Evolutionary conservation across 306 rosid species (phyloP).

Genomic region (Boehmeria nivea): DNA sequence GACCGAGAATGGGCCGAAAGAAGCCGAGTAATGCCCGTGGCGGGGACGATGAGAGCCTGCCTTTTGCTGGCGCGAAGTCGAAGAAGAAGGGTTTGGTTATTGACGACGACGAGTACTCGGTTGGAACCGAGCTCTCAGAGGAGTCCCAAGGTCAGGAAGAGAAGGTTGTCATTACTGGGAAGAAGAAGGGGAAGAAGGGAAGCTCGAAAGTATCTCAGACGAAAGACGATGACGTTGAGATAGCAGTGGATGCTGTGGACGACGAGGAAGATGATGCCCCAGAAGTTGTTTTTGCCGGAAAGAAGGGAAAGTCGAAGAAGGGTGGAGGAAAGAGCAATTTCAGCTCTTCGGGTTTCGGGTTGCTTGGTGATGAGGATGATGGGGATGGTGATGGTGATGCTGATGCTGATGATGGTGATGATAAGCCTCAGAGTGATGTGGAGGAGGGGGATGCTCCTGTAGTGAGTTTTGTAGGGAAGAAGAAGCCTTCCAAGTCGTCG

Average conservation of each 20-base stretch:
- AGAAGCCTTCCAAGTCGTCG: slow-evolving; percentile 46
- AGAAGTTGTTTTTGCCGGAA: slow-evolving; percentile 58
- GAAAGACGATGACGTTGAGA: slow-evolving; percentile 27
- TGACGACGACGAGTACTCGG: slow-evolving; percentile 76
- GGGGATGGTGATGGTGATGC: slow-evolving; percentile 36
- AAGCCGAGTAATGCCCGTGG: slow-evolving; percentile 41
- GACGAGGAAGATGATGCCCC: slow-evolving; percentile 43
- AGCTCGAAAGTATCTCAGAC: slow-evolving; percentile 33
- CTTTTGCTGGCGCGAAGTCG: slow-evolving; percentile 47
- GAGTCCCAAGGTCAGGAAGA: slow-evolving; percentile 49
- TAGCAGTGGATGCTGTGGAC: slow-evolving; percentile 12
- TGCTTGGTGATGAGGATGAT: slow-evolving; percentile 57
- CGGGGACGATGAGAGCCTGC: slow-evolving; percentile 54
- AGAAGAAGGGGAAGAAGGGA: slow-evolving; percentile 77
- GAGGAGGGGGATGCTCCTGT: slow-evolving; percentile 41
- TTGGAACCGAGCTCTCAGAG: slow-evolving; percentile 63
- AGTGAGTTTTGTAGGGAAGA: slow-evolving; percentile 55
- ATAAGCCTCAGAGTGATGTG: slow-evolving; percentile 10
- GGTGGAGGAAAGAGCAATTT: slow-evolving; percentile 52
- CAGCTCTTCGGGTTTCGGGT: slow-evolving; percentile 44
- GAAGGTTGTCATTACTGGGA: slow-evolving; percentile 35
- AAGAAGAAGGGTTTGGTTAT: slow-evolving; percentile 64
- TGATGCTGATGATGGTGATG: slow-evolving; percentile 31
- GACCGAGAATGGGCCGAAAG: slow-evolving; percentile 61
- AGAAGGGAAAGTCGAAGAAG: slow-evolving; percentile 70